A percentile compares a stretch with the other conserved stretches of the same genome.
These are phyloP conservation scores for Solanum ahanhuiri DNA, from an alignment of 257 asterid species.

Conservation along the genomic window DNA sequence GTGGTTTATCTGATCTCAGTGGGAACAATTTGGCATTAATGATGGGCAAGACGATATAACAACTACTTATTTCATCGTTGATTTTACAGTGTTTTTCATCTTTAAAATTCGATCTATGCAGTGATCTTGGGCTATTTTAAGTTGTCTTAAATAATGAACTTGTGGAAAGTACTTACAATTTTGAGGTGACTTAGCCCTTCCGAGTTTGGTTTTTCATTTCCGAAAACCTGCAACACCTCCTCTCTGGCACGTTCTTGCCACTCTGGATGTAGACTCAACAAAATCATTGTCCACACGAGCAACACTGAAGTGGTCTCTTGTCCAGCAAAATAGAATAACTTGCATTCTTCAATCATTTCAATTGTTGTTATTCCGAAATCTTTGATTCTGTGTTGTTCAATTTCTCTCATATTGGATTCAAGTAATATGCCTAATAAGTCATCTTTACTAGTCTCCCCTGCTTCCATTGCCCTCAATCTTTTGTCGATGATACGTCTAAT, in stretches of 20 bases:
- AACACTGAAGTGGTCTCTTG: conserved; percentile 45
- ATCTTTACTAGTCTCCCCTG: background rate
- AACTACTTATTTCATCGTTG: too few species aligned
- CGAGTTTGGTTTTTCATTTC: conserved; percentile 13
- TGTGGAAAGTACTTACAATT: conserved; percentile 10
- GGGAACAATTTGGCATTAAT: background rate
- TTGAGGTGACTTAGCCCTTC: conserved; percentile 18
- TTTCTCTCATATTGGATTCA: conserved; percentile 11
- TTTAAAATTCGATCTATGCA: too few species aligned
- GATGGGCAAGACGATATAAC: too few species aligned
- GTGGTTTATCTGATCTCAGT: background rate
- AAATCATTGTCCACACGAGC: conserved; percentile 47
- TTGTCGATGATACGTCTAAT: conserved; percentile 16
- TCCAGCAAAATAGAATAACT: conserved; percentile 38
- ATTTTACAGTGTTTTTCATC: too few species aligned
- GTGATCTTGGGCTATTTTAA: background rate
- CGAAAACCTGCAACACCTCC: conserved; percentile 24
- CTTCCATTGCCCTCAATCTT: conserved; percentile 18
- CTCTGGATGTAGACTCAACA: conserved; percentile 5
- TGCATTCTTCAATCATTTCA: conserved; percentile 36
- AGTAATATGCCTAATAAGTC: conserved; percentile 12
- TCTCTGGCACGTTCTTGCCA: conserved; percentile 34
- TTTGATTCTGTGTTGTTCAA: background rate
- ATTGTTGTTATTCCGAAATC: background rate
- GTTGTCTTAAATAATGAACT: too few species aligned